phyloP scores from a whole-genome alignment of 2,329 filamentous ascomycete species.

The Colletotrichum spaethianum region DNA sequence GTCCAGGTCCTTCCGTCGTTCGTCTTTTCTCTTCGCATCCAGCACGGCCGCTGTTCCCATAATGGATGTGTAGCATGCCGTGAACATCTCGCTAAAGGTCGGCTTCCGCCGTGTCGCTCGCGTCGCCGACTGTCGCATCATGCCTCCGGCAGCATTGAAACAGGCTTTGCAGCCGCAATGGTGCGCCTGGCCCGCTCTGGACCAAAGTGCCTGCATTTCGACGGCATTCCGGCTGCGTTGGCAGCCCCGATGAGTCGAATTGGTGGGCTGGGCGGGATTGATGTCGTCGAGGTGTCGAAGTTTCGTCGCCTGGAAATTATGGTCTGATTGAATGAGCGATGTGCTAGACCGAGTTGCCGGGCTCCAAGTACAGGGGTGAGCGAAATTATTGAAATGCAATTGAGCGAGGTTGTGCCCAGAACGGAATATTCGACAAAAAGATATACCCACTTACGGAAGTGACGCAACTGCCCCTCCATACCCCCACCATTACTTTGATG shows the following conservation, averaged over 20 bases:
- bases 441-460: conserved; percentile 23
- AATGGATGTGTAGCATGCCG: conserved; percentile 77
- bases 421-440: background rate
- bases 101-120: conserved; percentile 64
- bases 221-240: conserved; percentile 50
- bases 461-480: conserved; percentile 39
- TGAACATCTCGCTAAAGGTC: conserved; percentile 69
- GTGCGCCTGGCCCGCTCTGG: conserved; percentile 74
- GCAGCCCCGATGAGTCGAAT: conserved; percentile 33
- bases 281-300: conserved; percentile 8
- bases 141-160: conserved; percentile 62
- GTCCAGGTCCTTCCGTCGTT: conserved; percentile 73
- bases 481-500: conserved; percentile 35
- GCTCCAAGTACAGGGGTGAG: conserved; percentile 19
- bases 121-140: conserved; percentile 66
- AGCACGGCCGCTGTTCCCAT: conserved; percentile 75
- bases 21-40: conserved; percentile 73
- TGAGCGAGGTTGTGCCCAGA: accelerated
- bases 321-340: conserved; percentile 24
- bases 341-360: conserved; percentile 17
- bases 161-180: conserved; percentile 76
- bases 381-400: conserved; percentile 12
- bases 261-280: conserved; percentile 14
- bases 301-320: conserved; percentile 24
- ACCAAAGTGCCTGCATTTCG: conserved; percentile 79